Base-by-base conservation (phyloP, 1,139 yeast species). In the Hemisphaericaspora xylanilytica region DNA sequence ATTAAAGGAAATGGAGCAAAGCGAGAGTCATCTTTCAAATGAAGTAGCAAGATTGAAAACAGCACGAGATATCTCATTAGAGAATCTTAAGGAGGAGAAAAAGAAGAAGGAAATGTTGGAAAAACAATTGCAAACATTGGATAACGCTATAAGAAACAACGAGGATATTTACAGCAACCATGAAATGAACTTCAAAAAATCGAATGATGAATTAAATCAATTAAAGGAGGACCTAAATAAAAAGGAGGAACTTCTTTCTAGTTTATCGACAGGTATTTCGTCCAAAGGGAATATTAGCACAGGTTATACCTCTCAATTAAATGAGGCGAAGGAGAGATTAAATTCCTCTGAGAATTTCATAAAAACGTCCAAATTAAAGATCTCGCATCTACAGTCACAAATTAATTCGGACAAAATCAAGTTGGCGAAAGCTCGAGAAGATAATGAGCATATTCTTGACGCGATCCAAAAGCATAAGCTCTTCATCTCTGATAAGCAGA, bases 261-360 rank as follows among this genome's bases (percentile, higher is more conserved):
- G 95, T 0, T 69, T 94, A 30, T 81, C 92, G 0, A 90, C 97
- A 0, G 98, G 98, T 51, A 81, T 92, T 11, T 85, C 97, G 0
- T 78, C 95, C 0, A 82, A 80, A 41, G 97, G 96, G 36, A 73
- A 68, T 28, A 51, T 81, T 0, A 86, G 85, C 45, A 83, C 89
- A 26, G 97, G 97, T 11, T 92, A 88, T 57, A 70, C 77, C 41
- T 75, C 82, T 3, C 96, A 89, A 52, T 64, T 89, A 25, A 78
- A 80, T 40, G 81, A 78, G 36, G 82, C 79, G 3, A 84, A 85
- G 47, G 74, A 74, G 26, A 70, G 67, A 33, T 60, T 83, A 3
- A 75, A 81, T 38, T 73, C 74, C 12, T 68, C 81, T 2, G 72
- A 73, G 31, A 78, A 85, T 1, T 56, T 68, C 24, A 73, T 83